Conservation (phyloP, 345 rosid genomes). For the Acer yangbiense region DNA sequence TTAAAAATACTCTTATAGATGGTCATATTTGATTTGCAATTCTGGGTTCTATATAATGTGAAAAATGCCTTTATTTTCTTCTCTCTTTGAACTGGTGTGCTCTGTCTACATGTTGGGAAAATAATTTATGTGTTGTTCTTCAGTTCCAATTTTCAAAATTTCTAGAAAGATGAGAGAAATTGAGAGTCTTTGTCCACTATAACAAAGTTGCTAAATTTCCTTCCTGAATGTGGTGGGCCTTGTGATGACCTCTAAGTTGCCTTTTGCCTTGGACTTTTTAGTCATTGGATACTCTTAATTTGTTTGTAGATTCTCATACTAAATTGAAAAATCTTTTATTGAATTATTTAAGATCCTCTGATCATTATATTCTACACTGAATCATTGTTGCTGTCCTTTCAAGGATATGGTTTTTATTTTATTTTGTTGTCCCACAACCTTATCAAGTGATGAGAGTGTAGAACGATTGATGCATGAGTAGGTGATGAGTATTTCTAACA, state of each 20-base stretch:
- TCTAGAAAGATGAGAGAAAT: not conserved
- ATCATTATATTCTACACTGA: slow-evolving; percentile 10
- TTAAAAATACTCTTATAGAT: not conserved
- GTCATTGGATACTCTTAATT: slow-evolving; percentile 34
- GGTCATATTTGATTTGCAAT: not conserved
- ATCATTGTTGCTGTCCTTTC: slow-evolving; percentile 19
- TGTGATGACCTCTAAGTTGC: not conserved
- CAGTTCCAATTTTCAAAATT: not conserved
- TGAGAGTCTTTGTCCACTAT: not conserved
- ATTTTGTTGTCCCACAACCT: no score
- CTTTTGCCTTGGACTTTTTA: slow-evolving; percentile 2
- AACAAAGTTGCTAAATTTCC: not conserved
- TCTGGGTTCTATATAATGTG: not conserved
- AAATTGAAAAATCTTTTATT: slow-evolving; percentile 8
- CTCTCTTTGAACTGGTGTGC: not conserved
- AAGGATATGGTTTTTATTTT: slow-evolving; percentile 15
- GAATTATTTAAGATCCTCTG: slow-evolving; percentile 12
- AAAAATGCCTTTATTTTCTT: not conserved
- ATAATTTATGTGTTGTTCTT: not conserved
- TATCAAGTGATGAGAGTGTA: no score
- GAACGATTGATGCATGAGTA: slow-evolving; percentile 20
- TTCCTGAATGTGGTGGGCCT: slow-evolving; percentile 20
- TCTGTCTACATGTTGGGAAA: not conserved
- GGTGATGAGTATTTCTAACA: not conserved
- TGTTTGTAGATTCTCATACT: slow-evolving; percentile 4